Conservation (phyloP, 768 basidiomycete species). For the Kwoniella europaea region DNA sequence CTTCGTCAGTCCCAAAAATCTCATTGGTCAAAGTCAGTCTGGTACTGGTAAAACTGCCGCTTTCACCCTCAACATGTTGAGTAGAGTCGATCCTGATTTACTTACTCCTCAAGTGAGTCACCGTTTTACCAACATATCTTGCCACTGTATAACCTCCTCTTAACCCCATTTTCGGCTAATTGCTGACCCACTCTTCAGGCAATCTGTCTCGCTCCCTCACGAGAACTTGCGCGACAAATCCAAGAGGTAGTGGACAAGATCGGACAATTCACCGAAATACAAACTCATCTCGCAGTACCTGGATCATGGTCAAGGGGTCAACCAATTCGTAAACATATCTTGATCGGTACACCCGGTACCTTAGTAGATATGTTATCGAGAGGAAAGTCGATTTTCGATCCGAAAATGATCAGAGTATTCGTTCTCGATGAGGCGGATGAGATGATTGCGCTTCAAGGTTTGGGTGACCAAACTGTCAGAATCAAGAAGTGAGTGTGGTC, state of each 20-base stretch:
- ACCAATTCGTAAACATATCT: slow-evolving; percentile 78
- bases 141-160: not conserved
- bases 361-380: slow-evolving; percentile 79
- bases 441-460: slow-evolving; percentile 87
- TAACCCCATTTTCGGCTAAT: not conserved
- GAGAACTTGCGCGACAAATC: slow-evolving; percentile 96
- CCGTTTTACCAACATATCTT: too few species aligned
- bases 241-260: slow-evolving; percentile 91
- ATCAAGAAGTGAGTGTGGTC: slow-evolving; percentile 81
- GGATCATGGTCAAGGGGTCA: slow-evolving; percentile 62
- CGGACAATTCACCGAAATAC: slow-evolving; percentile 91
- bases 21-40: slow-evolving; percentile 99
- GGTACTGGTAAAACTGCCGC: slow-evolving; percentile 99
- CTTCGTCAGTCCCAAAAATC: slow-evolving; percentile 80
- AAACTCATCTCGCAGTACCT: slow-evolving; percentile 94
- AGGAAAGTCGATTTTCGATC: slow-evolving; percentile 74
- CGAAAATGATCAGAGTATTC: slow-evolving; percentile 81
- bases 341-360: slow-evolving; percentile 96
- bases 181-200: slow-evolving; percentile 65
- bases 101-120: slow-evolving; percentile 77
- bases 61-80: slow-evolving; percentile 96
- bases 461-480: slow-evolving; percentile 89
- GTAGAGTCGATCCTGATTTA: slow-evolving; percentile 81
- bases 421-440: slow-evolving; percentile 99
- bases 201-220: slow-evolving; percentile 93